Evolutionary conservation across 371 early-diverging fungal species (phyloP).

Genomic region (Syncephalis plumigaleata): DNA sequence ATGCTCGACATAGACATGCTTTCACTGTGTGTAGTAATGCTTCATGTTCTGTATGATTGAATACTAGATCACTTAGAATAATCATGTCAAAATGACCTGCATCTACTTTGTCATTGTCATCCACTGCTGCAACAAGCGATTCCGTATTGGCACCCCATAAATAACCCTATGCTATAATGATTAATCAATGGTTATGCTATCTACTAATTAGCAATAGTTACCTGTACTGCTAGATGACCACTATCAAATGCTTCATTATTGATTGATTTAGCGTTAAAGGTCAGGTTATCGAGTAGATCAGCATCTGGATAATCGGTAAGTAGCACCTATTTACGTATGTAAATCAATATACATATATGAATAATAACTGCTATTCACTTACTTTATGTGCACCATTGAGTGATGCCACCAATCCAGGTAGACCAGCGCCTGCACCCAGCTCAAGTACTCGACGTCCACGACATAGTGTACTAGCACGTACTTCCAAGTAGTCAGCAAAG

Average conservation of each 20-base stretch:
- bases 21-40: conserved; percentile 46
- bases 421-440: conserved; percentile 78
- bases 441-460: conserved; percentile 56
- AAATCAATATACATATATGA: neutral
- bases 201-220: too few relatives aligned
- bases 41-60: conserved; percentile 74
- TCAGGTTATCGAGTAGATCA: conserved; percentile 58
- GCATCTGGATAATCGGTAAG: conserved; percentile 84
- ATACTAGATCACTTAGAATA: conserved; percentile 76
- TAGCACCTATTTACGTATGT: conserved; percentile 26
- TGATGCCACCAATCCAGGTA: conserved; percentile 66
- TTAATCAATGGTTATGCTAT: neutral
- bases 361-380: neutral
- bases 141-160: conserved; percentile 67
- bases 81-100: conserved; percentile 48
- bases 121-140: conserved; percentile 2
- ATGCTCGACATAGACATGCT: conserved; percentile 21
- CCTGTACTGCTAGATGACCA: too few relatives aligned
- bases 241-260: too few relatives aligned
- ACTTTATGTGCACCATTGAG: conserved; percentile 49
- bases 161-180: conserved; percentile 36
- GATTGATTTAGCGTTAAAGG: conserved; percentile 22
- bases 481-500: conserved; percentile 61
- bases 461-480: conserved; percentile 25
- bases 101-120: neutral